Conservation (phyloP, 345 rosid species). For the Geranium rotundifolium region DNA sequence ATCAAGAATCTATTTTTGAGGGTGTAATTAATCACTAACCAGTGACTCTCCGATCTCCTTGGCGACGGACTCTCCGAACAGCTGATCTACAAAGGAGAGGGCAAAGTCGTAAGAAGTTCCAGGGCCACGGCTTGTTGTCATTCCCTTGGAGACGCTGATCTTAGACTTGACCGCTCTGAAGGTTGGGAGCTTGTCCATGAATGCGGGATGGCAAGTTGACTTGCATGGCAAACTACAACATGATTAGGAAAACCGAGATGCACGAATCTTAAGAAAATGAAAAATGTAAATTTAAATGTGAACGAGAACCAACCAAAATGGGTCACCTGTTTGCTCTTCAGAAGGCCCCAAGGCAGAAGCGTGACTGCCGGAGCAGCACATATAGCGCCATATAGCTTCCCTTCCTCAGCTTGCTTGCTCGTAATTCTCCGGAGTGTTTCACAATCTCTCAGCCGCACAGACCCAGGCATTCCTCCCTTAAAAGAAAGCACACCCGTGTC, state of each 20-base stretch:
- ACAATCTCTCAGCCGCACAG: constrained; percentile 76
- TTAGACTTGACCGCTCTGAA: constrained; percentile 91
- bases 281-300: neutral
- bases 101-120: constrained; percentile 87
- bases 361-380: constrained; percentile 91
- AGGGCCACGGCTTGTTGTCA: constrained; percentile 91
- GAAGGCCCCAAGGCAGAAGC: constrained; percentile 94
- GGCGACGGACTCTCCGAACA: constrained; percentile 65
- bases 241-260: constrained; percentile 28
- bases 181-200: constrained; percentile 66
- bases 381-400: constrained; percentile 75
- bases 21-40: constrained; percentile 25
- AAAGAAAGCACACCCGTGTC: constrained; percentile 1
- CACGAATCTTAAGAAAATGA: neutral
- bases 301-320: constrained; percentile 1
- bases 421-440: constrained; percentile 48
- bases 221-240: constrained; percentile 46
- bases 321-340: constrained; percentile 56
- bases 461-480: constrained; percentile 99
- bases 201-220: constrained; percentile 90
- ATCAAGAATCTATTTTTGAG: no score
- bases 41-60: constrained; percentile 43
- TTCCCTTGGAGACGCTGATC: constrained; percentile 74
- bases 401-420: constrained; percentile 65
- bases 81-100: constrained; percentile 65